phyloP scores from a whole-genome alignment of 192 early-diverging fungal genomes.

The Jimgerdemannia lactiflua region DNA sequence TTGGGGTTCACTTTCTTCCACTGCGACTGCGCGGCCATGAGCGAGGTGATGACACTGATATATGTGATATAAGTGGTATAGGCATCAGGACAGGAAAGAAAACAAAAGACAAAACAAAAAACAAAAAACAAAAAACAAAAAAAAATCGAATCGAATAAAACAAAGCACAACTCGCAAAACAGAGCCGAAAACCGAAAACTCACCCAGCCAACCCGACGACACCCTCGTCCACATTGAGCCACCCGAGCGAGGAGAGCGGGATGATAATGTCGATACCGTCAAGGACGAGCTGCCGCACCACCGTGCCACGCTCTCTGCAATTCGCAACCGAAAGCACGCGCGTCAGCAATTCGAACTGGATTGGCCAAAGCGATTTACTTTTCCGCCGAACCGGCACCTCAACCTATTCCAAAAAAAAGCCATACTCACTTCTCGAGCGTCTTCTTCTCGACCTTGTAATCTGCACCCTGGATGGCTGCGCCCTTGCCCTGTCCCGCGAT shows the following conservation, averaged over 20 bases:
- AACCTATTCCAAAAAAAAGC: background rate
- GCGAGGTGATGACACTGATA: conserved; percentile 57
- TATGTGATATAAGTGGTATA: background rate
- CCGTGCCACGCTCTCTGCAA: conserved; percentile 52
- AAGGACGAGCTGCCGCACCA: conserved; percentile 52
- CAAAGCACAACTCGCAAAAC: background rate
- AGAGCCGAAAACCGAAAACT: background rate
- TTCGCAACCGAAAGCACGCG: conserved; percentile 7
- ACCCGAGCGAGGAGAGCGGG: conserved; percentile 66
- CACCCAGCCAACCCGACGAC: conserved; percentile 69
- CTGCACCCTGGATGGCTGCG: conserved; percentile 17
- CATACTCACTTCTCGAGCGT: conserved; percentile 39
- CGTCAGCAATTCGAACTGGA: background rate
- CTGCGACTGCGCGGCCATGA: conserved; percentile 60
- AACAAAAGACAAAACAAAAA: background rate
- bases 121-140: too few relatives aligned
- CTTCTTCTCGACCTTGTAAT: conserved; percentile 39
- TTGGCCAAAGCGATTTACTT: background rate
- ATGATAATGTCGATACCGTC: conserved; percentile 70
- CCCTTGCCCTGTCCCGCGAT: conserved; percentile 21
- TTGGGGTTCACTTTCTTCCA: conserved; percentile 45
- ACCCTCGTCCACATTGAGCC: conserved; percentile 62
- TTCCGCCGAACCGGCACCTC: background rate
- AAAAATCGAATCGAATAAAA: background rate
- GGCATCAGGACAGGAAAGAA: too few relatives aligned